These are phyloP conservation scores for Ascodesmis nigricans DNA, from an alignment of 495 filamentous ascomycete species.

Conservation along the genomic window DNA sequence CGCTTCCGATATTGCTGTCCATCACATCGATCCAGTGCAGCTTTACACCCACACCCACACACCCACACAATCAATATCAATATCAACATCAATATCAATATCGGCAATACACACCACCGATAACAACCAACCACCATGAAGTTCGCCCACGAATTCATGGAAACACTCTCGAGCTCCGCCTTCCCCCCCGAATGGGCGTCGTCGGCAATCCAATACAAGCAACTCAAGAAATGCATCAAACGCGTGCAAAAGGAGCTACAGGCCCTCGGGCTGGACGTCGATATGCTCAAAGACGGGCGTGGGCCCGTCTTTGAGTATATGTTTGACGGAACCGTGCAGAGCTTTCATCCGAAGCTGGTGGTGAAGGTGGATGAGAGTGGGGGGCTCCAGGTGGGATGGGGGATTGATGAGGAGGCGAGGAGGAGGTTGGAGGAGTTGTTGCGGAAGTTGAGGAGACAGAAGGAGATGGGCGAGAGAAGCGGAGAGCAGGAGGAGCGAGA, in stretches of 20 bases:
- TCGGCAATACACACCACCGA: no score
- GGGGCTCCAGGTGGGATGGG: conserved; percentile 30
- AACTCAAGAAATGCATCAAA: conserved; percentile 56
- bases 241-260: conserved; percentile 39
- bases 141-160: conserved; percentile 46
- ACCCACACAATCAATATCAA: no score
- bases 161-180: conserved; percentile 32
- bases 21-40: no score
- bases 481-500: neutral
- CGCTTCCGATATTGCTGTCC: no score
- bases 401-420: conserved; percentile 32
- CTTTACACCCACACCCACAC: no score
- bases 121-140: conserved; percentile 52
- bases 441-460: neutral
- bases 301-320: conserved; percentile 25
- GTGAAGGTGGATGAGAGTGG: conserved; percentile 33
- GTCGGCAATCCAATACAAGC: conserved; percentile 45
- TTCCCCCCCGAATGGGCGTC: conserved; percentile 46
- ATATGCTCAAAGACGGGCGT: conserved; percentile 29
- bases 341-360: conserved; percentile 36
- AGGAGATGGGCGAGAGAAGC: neutral
- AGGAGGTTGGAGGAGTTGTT: conserved; percentile 31
- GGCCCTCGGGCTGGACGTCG: conserved; percentile 36
- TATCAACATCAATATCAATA: no score
- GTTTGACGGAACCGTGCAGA: conserved; percentile 24